Evolutionary conservation across 192 early-diverging fungal genomes (phyloP).

Genomic region (Oehlia diaphana): DNA sequence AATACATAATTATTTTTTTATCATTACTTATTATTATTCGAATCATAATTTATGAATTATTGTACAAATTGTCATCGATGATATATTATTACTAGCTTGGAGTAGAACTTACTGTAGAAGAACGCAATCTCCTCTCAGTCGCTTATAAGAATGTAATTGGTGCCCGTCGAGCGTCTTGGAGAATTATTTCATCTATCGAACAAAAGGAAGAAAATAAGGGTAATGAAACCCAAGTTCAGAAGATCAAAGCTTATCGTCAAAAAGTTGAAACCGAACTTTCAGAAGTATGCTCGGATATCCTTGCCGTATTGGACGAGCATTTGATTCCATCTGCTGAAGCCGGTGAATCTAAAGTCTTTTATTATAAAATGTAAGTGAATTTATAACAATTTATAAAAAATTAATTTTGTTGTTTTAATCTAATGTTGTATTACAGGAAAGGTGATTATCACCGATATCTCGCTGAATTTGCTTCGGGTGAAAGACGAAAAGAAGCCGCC

Average conservation of each 20-base stretch:
- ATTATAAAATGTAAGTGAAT: slow-evolving; percentile 91
- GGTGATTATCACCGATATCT: slow-evolving; percentile 98
- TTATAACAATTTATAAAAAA: slow-evolving; percentile 58
- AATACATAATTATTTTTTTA: slow-evolving; percentile 32
- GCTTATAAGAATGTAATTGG: slow-evolving; percentile 99
- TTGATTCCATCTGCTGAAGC: slow-evolving; percentile 86
- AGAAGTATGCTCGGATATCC: slow-evolving; percentile 91
- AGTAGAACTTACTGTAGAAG: slow-evolving; percentile 92
- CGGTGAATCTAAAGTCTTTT: slow-evolving; percentile 97
- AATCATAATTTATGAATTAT: background rate
- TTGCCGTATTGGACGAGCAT: slow-evolving; percentile 80
- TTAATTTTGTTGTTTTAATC: slow-evolving; percentile 36
- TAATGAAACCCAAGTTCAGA: slow-evolving; percentile 82
- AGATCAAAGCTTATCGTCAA: slow-evolving; percentile 86
- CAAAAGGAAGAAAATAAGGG: slow-evolving; percentile 91
- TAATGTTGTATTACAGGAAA: slow-evolving; percentile 59
- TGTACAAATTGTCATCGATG: background rate
- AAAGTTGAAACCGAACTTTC: slow-evolving; percentile 93
- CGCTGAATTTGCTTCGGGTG: slow-evolving; percentile 88
- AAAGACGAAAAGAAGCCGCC: slow-evolving; percentile 78
- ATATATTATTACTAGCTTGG: slow-evolving; percentile 49
- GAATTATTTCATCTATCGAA: slow-evolving; percentile 97
- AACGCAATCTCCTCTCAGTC: slow-evolving; percentile 95
- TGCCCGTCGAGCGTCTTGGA: slow-evolving; percentile 95
- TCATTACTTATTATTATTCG: background rate